Conservation (phyloP, 768 basidiomycete genomes). For the Lepiota brunneoincarnata region DNA sequence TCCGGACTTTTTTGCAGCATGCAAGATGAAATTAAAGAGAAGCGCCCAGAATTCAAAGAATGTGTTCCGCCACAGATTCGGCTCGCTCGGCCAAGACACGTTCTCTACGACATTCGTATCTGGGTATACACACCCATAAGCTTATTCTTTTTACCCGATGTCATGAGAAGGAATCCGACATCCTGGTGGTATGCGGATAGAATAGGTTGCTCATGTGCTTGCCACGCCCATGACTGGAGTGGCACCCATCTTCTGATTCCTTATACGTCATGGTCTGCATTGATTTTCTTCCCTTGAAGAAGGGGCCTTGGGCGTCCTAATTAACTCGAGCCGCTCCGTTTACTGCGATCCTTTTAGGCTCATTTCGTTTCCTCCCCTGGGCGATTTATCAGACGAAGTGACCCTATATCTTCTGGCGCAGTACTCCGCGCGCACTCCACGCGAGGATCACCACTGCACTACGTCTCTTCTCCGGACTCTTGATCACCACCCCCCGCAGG, state of each 20-base stretch:
- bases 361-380: not conserved
- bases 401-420: not conserved
- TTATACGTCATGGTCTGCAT: not conserved
- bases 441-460: not conserved
- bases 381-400: not conserved
- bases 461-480: not conserved
- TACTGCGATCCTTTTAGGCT: not conserved
- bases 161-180: not conserved
- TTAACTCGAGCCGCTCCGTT: not conserved
- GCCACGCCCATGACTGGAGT: not conserved
- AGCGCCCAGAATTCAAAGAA: too few species aligned
- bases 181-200: not conserved
- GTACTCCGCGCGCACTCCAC: too few species aligned
- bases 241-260: constrained; percentile 4
- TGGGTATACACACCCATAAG: not conserved
- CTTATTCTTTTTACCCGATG: not conserved
- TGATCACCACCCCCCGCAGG: not conserved
- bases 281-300: not conserved
- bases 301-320: not conserved
- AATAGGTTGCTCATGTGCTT: not conserved
- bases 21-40: too few species aligned
- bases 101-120: not conserved
- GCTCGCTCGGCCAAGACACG: not conserved
- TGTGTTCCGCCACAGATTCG: too few species aligned
- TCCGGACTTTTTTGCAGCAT: not conserved